phyloP scores from a whole-genome alignment of 768 basidiomycete genomes.

The Cubamyces sp. region DNA sequence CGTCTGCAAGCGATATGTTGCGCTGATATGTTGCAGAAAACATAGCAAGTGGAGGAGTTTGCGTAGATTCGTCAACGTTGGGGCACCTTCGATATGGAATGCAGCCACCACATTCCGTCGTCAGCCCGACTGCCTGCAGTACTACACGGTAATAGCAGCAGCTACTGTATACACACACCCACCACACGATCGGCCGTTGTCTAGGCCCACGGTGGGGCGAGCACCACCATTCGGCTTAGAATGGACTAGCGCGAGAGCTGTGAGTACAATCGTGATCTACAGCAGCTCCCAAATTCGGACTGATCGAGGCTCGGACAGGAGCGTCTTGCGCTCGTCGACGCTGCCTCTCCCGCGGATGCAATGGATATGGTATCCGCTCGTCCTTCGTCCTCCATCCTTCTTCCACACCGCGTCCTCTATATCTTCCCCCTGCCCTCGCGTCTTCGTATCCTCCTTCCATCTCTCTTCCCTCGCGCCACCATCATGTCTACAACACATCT shows the following conservation, averaged over 20 bases:
- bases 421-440: neutral
- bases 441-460: neutral
- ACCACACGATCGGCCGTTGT: constrained; percentile 5
- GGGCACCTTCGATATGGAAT: constrained; percentile 7
- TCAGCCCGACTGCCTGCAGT: neutral
- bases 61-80: constrained; percentile 6
- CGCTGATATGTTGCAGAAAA: neutral
- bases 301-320: constrained; percentile 18
- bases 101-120: constrained; percentile 9
- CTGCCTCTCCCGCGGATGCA: constrained; percentile 14
- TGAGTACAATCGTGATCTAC: constrained; percentile 3
- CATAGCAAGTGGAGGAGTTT: neutral
- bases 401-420: constrained; percentile 18
- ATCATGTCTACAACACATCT: constrained; percentile 27
- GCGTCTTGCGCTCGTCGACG: constrained; percentile 4
- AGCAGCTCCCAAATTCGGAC: constrained; percentile 8
- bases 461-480: constrained; percentile 9
- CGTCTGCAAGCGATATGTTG: neutral
- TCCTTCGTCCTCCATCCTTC: constrained; percentile 18
- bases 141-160: neutral
- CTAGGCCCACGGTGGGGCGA: constrained; percentile 6
- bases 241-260: constrained; percentile 2
- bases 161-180: neutral
- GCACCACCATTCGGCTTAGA: constrained; percentile 6
- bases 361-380: constrained; percentile 20